phyloP scores from a whole-genome alignment of 192 early-diverging fungal genomes.

The Paraglomus occultum region DNA sequence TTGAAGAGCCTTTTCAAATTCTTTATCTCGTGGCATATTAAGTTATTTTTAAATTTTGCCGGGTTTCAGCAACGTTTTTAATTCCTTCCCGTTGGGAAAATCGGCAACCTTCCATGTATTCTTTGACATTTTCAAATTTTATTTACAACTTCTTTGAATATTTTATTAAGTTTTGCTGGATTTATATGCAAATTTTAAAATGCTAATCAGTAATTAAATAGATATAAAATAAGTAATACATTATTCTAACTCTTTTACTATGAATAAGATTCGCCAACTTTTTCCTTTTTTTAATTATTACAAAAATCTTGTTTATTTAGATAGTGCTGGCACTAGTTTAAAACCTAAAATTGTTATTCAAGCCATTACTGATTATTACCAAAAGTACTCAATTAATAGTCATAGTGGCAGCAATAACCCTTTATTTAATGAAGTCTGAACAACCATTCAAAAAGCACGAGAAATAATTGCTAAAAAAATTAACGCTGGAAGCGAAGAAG shows the following conservation, averaged over 20 bases:
- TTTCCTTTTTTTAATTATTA: conserved; percentile 13
- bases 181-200: too few relatives aligned
- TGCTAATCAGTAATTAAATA: too few relatives aligned
- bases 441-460: not conserved
- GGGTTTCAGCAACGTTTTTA: conserved; percentile 1
- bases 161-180: too few relatives aligned
- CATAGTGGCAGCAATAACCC: conserved; percentile 11
- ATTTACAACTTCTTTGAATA: too few relatives aligned
- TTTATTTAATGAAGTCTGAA: conserved; percentile 17
- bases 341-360: conserved; percentile 25
- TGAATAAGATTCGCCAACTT: conserved; percentile 18
- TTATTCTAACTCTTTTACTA: conserved; percentile 8
- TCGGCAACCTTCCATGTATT: conserved; percentile 1
- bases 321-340: conserved; percentile 20
- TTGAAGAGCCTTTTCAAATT: conserved; percentile 3
- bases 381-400: conserved; percentile 24
- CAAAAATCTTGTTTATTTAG: conserved; percentile 23
- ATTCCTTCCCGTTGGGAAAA: conserved; percentile 9
- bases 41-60: conserved; percentile 13
- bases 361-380: conserved; percentile 20
- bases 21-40: not conserved
- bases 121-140: conserved; percentile 1
- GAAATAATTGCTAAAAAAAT: conserved; percentile 13
- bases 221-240: too few relatives aligned
- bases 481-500: conserved; percentile 19